Conservation (phyloP, 306 rosid species). For the Malus sylvestris region DNA sequence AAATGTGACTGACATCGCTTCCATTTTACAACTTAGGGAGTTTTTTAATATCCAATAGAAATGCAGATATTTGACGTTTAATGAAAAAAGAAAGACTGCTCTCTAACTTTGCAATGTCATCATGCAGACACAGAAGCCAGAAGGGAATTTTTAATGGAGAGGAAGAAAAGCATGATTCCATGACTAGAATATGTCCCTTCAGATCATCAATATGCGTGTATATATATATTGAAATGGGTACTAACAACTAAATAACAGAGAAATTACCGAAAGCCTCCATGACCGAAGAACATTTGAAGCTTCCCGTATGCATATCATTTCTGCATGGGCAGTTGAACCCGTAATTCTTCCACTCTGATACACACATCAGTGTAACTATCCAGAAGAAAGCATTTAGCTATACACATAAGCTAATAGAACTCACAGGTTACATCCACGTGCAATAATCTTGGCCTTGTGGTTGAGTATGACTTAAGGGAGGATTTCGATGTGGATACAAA, state of each 20-base stretch:
- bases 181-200: neutral
- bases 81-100: neutral
- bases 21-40: no score
- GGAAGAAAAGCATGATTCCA: neutral
- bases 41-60: neutral
- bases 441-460: conserved; percentile 72
- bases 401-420: conserved; percentile 21
- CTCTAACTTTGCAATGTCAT: neutral
- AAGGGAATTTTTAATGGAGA: no score
- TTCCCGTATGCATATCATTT: conserved; percentile 84
- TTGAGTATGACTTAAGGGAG: conserved; percentile 63
- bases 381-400: conserved; percentile 4
- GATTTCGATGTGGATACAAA: conserved; percentile 29
- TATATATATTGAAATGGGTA: neutral
- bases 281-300: conserved; percentile 73
- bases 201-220: neutral
- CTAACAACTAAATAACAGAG: neutral
- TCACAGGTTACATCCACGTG: conserved; percentile 89
- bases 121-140: no score
- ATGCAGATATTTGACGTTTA: conserved; percentile 3
- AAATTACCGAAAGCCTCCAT: conserved; percentile 92
- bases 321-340: conserved; percentile 98
- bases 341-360: conserved; percentile 82
- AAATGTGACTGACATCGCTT: no score
- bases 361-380: conserved; percentile 18